phyloP scores from a whole-genome alignment of 495 filamentous ascomycete genomes.

The Echria macrotheca region DNA sequence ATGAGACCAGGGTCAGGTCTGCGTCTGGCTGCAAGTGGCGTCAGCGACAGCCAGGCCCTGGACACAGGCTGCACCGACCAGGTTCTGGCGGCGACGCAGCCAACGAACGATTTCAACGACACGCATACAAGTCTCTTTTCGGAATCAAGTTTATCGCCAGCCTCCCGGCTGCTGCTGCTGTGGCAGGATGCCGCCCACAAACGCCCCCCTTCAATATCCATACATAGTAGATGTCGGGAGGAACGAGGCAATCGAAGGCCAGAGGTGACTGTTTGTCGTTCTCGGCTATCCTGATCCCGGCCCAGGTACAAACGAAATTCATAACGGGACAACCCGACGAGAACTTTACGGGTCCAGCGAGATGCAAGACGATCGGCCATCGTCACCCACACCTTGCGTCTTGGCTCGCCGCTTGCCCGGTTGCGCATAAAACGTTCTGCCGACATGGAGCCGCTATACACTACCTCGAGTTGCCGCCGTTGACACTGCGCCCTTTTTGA shows the following conservation, averaged over 20 bases:
- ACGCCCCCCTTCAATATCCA: too few species aligned
- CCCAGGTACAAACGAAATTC: neutral
- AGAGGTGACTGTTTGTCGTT: too few species aligned
- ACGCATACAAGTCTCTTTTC: neutral
- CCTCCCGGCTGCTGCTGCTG: too few species aligned
- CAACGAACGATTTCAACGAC: neutral
- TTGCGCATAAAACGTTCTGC: neutral
- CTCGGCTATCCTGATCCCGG: neutral
- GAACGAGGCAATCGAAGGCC: too few species aligned
- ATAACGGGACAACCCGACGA: slow-evolving; percentile 5
- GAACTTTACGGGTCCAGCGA: slow-evolving; percentile 5
- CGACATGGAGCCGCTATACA: slow-evolving; percentile 3
- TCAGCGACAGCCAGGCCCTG: slow-evolving; percentile 5
- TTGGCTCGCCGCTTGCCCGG: neutral
- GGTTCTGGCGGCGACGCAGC: neutral
- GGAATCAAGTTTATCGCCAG: too few species aligned
- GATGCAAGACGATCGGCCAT: neutral
- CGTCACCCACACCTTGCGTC: neutral
- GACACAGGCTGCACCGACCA: neutral
- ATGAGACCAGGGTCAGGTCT: slow-evolving; percentile 17
- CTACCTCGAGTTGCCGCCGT: too few species aligned
- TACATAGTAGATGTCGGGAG: too few species aligned
- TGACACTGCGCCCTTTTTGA: neutral
- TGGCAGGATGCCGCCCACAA: neutral
- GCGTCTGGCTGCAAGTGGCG: slow-evolving; percentile 9